phyloP scores from a whole-genome alignment of 805 yeast species.

The Ascoidea asiatica region DNA sequence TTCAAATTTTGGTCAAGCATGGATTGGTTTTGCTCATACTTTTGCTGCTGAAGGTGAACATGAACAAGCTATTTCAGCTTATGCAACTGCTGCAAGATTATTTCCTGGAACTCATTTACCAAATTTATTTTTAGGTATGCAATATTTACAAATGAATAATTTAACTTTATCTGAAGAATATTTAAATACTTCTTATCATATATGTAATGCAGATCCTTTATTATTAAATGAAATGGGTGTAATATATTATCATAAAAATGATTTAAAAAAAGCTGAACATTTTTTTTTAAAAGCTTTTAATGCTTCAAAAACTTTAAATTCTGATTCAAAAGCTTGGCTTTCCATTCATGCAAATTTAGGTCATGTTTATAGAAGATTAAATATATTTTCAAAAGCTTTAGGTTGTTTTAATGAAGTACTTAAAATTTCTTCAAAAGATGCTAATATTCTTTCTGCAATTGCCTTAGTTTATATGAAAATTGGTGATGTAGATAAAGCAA shows the following conservation, averaged over 20 bases:
- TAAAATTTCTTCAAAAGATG: constrained; percentile 53
- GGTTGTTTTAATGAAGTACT: constrained; percentile 67
- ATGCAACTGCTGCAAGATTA: constrained; percentile 85
- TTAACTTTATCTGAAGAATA: constrained; percentile 78
- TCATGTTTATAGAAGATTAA: constrained; percentile 67
- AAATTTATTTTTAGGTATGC: constrained; percentile 87
- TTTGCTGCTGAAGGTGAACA: constrained; percentile 98
- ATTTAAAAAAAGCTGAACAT: constrained; percentile 53
- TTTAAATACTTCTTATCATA: constrained; percentile 54
- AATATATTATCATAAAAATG: constrained; percentile 64
- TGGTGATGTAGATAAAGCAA: constrained; percentile 51
- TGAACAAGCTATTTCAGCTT: constrained; percentile 95
- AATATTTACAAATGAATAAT: constrained; percentile 80
- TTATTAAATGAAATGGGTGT: constrained; percentile 89
- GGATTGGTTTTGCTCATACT: constrained; percentile 98
- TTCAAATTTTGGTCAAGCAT: constrained; percentile 87
- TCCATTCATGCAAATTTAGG: constrained; percentile 82
- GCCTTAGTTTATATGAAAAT: constrained; percentile 70
- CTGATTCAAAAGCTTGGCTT: constrained; percentile 73
- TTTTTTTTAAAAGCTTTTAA: constrained; percentile 58
- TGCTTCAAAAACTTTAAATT: constrained; percentile 53
- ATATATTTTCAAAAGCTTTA: constrained; percentile 51
- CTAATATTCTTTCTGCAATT: constrained; percentile 69
- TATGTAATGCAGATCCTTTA: constrained; percentile 79
- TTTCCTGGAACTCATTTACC: constrained; percentile 91